Conservation (phyloP, 768 basidiomycete species). For the Suillus subaureus region DNA sequence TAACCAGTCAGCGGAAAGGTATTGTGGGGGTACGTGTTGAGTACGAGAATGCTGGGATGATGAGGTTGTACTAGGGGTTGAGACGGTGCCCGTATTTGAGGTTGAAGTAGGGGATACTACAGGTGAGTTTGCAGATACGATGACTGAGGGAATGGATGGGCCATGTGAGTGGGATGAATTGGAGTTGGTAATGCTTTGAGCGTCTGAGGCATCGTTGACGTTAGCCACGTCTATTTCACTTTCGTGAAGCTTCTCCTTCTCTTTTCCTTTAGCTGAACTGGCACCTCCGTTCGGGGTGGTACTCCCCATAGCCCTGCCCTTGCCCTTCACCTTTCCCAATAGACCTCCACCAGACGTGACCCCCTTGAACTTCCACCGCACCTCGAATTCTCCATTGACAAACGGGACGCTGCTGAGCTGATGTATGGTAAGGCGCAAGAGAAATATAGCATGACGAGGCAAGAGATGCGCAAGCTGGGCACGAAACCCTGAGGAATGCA, state of each 20-base stretch:
- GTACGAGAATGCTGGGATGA: constrained; percentile 12
- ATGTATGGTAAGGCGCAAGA: constrained; percentile 60
- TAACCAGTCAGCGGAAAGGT: constrained; percentile 32
- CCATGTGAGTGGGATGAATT: constrained; percentile 25
- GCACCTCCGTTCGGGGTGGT: neutral
- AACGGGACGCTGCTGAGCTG: constrained; percentile 74
- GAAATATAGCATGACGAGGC: constrained; percentile 68
- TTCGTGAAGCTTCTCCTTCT: constrained; percentile 9
- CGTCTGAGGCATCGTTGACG: constrained; percentile 27
- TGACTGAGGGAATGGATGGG: constrained; percentile 26
- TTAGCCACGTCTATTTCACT: constrained; percentile 21
- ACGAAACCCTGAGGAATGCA: constrained; percentile 41
- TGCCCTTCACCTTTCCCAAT: constrained; percentile 41
- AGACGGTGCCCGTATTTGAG: constrained; percentile 19
- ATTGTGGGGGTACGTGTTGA: constrained; percentile 15
- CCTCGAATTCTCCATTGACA: constrained; percentile 68
- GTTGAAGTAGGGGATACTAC: constrained; percentile 7
- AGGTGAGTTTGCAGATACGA: constrained; percentile 28
- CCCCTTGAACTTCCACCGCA: constrained; percentile 74
- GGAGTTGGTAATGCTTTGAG: constrained; percentile 30
- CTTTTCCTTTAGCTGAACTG: constrained; percentile 11
- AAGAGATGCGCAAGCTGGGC: constrained; percentile 63
- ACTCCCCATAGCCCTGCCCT: constrained; percentile 14
- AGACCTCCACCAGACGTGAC: constrained; percentile 45
- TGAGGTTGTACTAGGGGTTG: constrained; percentile 27